Conservation (phyloP, 768 basidiomycete genomes). For the Tulasnella calospora region DNA sequence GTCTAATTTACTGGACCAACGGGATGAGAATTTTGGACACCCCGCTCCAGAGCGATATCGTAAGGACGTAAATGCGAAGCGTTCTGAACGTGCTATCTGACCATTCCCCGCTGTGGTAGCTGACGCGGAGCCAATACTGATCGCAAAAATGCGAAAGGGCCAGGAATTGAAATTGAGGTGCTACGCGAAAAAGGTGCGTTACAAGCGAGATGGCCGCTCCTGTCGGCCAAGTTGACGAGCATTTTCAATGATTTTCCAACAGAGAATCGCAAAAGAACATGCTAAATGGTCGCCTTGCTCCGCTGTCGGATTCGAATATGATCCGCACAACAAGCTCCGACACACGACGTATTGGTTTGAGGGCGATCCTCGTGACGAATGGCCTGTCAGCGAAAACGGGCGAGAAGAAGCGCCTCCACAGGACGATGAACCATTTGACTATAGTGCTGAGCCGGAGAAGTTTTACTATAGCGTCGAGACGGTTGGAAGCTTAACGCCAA, state of each 20-base stretch:
- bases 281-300: slow-evolving; percentile 98
- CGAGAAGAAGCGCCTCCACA: slow-evolving; percentile 73
- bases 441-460: slow-evolving; percentile 75
- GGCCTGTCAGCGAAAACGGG: slow-evolving; percentile 87
- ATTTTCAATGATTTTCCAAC: neutral
- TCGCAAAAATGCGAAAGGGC: slow-evolving; percentile 89
- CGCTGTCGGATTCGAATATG: slow-evolving; percentile 94
- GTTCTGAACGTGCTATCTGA: neutral
- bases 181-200: slow-evolving; percentile 83
- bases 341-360: slow-evolving; percentile 97
- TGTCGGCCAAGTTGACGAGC: slow-evolving; percentile 13
- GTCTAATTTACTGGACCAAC: slow-evolving; percentile 29
- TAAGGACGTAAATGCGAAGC: neutral
- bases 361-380: slow-evolving; percentile 71
- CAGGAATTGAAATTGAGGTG: slow-evolving; percentile 84
- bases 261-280: slow-evolving; percentile 96
- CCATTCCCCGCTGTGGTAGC: neutral
- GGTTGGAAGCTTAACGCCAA: slow-evolving; percentile 81
- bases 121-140: slow-evolving; percentile 75
- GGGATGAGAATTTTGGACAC: slow-evolving; percentile 19
- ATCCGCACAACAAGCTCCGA: slow-evolving; percentile 93
- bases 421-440: slow-evolving; percentile 83
- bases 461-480: slow-evolving; percentile 96
- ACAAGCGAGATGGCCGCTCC: neutral
- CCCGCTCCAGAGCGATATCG: slow-evolving; percentile 3